Evolutionary conservation across 2,329 filamentous ascomycete species (phyloP).

Genomic region (Grosmannia clavigera): DNA sequence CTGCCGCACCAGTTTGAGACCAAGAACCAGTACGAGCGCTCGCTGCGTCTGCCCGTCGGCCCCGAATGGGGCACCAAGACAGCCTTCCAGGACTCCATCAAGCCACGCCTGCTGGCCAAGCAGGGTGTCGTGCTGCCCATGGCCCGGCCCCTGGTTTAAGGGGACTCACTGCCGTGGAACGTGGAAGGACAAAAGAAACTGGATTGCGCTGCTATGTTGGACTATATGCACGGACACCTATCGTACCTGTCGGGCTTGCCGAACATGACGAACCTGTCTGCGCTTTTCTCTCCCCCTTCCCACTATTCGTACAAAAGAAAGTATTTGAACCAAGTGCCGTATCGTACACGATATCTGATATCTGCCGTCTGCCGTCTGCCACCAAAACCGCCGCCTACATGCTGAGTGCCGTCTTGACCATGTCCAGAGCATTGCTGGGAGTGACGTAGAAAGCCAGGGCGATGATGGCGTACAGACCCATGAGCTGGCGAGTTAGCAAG

Average conservation of each 20-base stretch:
- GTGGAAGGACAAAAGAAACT: not conserved
- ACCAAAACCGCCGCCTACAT: not conserved
- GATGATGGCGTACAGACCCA: conserved; percentile 46
- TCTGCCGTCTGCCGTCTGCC: not conserved
- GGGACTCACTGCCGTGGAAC: not conserved
- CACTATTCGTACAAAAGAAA: not conserved
- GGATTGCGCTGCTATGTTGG: not conserved
- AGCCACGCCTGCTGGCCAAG: conserved; percentile 82
- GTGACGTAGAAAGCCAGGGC: conserved; percentile 48
- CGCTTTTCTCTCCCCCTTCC: not conserved
- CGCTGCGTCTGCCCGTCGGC: conserved; percentile 73
- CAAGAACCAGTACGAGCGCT: conserved; percentile 78
- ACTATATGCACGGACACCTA: not conserved
- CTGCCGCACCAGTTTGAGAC: conserved; percentile 88
- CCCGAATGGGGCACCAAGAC: conserved; percentile 96
- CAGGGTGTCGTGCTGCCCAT: conserved; percentile 83
- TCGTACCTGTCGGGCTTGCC: no score
- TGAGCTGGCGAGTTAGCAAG: conserved; percentile 18
- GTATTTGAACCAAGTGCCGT: not conserved
- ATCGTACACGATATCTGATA: not conserved
- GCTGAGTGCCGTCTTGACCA: conserved; percentile 11
- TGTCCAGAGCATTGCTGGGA: conserved; percentile 35
- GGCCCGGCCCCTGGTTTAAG: conserved; percentile 50
- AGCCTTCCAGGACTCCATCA: conserved; percentile 79
- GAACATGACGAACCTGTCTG: no score